Evolutionary conservation across 1,284 basidiomycete genomes (phyloP).

Genomic region (Ceratobasidium sp.): DNA sequence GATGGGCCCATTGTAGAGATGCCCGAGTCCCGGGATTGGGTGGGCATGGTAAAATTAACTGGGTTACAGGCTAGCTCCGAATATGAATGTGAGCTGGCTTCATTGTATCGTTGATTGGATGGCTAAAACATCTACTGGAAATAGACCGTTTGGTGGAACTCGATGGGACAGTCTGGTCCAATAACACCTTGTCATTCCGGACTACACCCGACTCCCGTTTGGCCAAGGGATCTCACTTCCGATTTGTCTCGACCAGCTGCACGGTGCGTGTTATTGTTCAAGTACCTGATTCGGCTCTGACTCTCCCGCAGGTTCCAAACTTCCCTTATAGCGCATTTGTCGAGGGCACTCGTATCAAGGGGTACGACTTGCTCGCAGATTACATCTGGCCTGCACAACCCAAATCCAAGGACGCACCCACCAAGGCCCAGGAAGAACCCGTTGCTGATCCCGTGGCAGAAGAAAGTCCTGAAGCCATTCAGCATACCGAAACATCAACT

Average conservation of each 20-base stretch:
- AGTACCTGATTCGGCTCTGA: not conserved
- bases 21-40: conserved; percentile 65
- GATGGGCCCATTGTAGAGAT: conserved; percentile 60
- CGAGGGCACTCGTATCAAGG: conserved; percentile 60
- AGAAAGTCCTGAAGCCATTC: conserved; percentile 23
- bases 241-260: conserved; percentile 71
- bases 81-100: conserved; percentile 68
- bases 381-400: conserved; percentile 53
- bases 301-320: conserved; percentile 56
- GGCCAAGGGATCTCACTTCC: conserved; percentile 58
- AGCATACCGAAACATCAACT: not conserved
- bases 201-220: conserved; percentile 73
- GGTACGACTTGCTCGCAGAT: conserved; percentile 70
- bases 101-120: conserved; percentile 34
- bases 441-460: conserved; percentile 32
- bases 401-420: conserved; percentile 10
- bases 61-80: conserved; percentile 72
- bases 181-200: conserved; percentile 52
- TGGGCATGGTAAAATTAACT: conserved; percentile 60
- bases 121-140: not conserved
- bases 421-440: conserved; percentile 20
- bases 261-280: too few relatives aligned
- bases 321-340: conserved; percentile 67
- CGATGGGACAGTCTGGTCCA: conserved; percentile 9
- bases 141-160: conserved; percentile 32